Conservation (phyloP, 352 stramenopile species). For the Phytopythium kandeliae region DNA sequence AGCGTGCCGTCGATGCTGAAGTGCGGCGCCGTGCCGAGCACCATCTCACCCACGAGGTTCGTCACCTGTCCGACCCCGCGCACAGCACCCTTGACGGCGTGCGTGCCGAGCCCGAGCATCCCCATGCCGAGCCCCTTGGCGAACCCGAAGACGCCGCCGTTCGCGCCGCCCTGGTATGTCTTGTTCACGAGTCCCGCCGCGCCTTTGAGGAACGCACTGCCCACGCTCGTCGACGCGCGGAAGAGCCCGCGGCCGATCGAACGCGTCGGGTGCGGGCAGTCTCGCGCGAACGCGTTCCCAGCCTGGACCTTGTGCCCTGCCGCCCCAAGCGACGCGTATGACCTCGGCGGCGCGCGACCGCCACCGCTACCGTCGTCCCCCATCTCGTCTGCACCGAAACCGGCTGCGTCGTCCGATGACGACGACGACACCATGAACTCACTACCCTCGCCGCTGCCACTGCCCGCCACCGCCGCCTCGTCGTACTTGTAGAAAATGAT, state of each 20-base stretch:
- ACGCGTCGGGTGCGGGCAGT: conserved; percentile 76
- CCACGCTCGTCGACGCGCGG: conserved; percentile 81
- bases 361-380: conserved; percentile 24
- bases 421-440: conserved; percentile 44
- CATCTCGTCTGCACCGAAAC: conserved; percentile 16
- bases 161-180: conserved; percentile 82
- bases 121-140: conserved; percentile 84
- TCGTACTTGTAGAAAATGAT: conserved; percentile 86
- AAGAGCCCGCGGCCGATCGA: conserved; percentile 75
- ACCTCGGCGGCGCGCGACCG: conserved; percentile 39
- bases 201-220: conserved; percentile 79
- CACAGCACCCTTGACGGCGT: conserved; percentile 84
- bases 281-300: conserved; percentile 79
- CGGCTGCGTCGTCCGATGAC: conserved; percentile 35
- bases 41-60: conserved; percentile 83
- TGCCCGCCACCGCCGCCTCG: conserved; percentile 28
- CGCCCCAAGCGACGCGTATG: conserved; percentile 72
- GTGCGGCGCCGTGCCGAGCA: conserved; percentile 74
- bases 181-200: conserved; percentile 78
- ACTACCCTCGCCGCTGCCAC: conserved; percentile 19
- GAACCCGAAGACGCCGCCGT: conserved; percentile 82
- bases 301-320: conserved; percentile 84
- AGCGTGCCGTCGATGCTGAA: conserved; percentile 85
- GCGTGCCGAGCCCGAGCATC: conserved; percentile 77
- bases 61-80: conserved; percentile 83